Evolutionary conservation across 441 rosid species (phyloP), one percentile per base, ranked within the genome.

Genomic region (Cnidoscolus chayamansa): DNA sequence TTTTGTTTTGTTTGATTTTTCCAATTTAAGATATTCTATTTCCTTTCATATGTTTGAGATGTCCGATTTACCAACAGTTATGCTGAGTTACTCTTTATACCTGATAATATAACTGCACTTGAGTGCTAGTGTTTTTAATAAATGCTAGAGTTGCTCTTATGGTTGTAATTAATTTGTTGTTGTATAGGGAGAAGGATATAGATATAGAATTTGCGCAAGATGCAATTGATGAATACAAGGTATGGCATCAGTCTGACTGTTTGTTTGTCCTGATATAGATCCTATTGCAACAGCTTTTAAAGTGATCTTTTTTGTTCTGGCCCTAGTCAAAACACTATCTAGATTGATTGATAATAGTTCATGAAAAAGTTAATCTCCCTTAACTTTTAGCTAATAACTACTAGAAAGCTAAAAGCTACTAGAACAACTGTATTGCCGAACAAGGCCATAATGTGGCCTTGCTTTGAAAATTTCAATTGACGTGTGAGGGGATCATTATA

Each of bases 141-240:
- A 59, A 15, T 65, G 11, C 49, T 15, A 63, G 53, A 47, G 48
- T 32, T 72, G 12, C 58, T 72, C 62, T 58, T 1, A 35, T 65
- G 63, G 68, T 71, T 72, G 59, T 78, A 43, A 47, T 70, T 65
- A 55, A 56, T 47, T 61, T 56, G 56, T 45, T 81, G 76, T 80
- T 69, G 66, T 81, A 10, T 80, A 96, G 99, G 99, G 99, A 96
- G 84, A 93, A 89, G 82, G 99, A 92, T 75, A 83, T 88, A 49
- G 97, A 93, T 75, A 94, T 96, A 77, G 78, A 83, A 70, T 96
- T 89, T 81, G 99, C 99, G 54, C 98, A 93, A 82, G 95, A 84
- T 76, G 93, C 95, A 72, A 94, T 96, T 69, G 99, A 96, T 79
- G 99, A 96, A 78, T 86, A 81, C 85, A 92, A 96, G 98, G 99